Evolutionary conservation across 1,284 basidiomycete genomes (phyloP).

Genomic region (Ustilago xerochloae): DNA sequence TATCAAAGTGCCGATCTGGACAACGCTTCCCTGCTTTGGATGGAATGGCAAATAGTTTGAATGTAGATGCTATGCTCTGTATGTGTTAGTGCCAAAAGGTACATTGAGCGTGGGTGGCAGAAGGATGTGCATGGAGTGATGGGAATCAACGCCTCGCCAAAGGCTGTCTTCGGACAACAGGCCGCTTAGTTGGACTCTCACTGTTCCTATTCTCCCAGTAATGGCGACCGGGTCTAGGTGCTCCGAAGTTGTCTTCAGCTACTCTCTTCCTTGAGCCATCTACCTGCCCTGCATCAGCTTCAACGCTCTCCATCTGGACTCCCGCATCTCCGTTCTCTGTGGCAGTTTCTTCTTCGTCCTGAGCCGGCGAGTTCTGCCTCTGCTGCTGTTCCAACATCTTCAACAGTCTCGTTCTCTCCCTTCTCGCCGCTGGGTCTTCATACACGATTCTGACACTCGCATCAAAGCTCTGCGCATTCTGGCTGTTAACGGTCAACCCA

Average conservation of each 20-base stretch:
- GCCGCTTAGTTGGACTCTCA: slow-evolving; percentile 45
- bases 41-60: no score
- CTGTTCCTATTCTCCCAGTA: slow-evolving; percentile 33
- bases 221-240: slow-evolving; percentile 13
- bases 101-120: no score
- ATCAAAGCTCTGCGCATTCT: slow-evolving; percentile 18
- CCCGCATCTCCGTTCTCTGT: neutral
- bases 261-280: slow-evolving; percentile 8
- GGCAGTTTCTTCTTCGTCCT: neutral
- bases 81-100: no score
- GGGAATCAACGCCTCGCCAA: slow-evolving; percentile 30
- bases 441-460: slow-evolving; percentile 48
- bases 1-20: no score
- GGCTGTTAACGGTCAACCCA: slow-evolving; percentile 5
- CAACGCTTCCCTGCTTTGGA: no score
- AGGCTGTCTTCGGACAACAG: slow-evolving; percentile 42
- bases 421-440: slow-evolving; percentile 50
- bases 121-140: no score
- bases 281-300: neutral
- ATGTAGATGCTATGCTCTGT: no score
- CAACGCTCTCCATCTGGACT: neutral
- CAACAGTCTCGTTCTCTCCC: slow-evolving; percentile 39
- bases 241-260: slow-evolving; percentile 28
- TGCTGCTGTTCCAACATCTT: slow-evolving; percentile 46
- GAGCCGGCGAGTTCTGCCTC: no score